A percentile compares a stretch with the other conserved stretches of the same genome.
These are phyloP conservation scores for Fistulifera pelliculosa DNA, from an alignment of 108 stramenopile species.

Conservation along the genomic window DNA sequence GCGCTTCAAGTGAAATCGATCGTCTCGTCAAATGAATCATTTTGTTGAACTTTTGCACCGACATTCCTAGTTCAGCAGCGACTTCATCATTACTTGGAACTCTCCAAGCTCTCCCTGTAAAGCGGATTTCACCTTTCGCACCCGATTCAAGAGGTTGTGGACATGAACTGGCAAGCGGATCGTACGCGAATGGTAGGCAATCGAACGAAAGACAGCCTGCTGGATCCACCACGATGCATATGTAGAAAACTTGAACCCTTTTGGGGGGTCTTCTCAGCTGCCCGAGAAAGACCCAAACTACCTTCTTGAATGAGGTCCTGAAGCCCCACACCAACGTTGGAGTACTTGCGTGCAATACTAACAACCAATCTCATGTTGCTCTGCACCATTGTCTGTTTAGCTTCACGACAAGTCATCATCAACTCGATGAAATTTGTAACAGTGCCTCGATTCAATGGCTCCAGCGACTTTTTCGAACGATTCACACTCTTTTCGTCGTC, in stretches of 20 bases:
- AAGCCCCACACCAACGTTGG: conserved; percentile 70
- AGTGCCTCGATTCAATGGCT: conserved; percentile 64
- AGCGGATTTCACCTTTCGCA: conserved; percentile 53
- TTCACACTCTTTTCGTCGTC: conserved; percentile 11
- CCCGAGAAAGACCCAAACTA: conserved; percentile 72
- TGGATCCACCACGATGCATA: conserved; percentile 92
- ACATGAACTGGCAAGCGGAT: conserved; percentile 96
- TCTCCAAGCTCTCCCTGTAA: conserved; percentile 59
- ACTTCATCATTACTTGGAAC: conserved; percentile 89
- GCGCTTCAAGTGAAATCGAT: conserved; percentile 73
- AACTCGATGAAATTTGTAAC: conserved; percentile 62
- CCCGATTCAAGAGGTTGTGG: conserved; percentile 85
- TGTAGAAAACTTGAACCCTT: conserved; percentile 88
- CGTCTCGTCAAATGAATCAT: conserved; percentile 66
- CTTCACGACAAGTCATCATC: conserved; percentile 61
- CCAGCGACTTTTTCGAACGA: conserved; percentile 19
- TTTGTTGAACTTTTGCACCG: conserved; percentile 70
- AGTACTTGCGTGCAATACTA: conserved; percentile 83
- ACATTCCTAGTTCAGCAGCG: conserved; percentile 72
- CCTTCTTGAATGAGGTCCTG: conserved; percentile 84
- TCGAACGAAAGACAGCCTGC: conserved; percentile 84
- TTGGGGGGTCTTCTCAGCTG: conserved; percentile 85
- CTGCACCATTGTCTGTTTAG: conserved; percentile 87
- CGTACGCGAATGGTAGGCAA: conserved; percentile 86
- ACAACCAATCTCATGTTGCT: conserved; percentile 92